Evolutionary conservation across 2,329 filamentous ascomycete species (phyloP), one percentile per base, ranked within the genome.

Genomic region (Stemphylium vesicarium): DNA sequence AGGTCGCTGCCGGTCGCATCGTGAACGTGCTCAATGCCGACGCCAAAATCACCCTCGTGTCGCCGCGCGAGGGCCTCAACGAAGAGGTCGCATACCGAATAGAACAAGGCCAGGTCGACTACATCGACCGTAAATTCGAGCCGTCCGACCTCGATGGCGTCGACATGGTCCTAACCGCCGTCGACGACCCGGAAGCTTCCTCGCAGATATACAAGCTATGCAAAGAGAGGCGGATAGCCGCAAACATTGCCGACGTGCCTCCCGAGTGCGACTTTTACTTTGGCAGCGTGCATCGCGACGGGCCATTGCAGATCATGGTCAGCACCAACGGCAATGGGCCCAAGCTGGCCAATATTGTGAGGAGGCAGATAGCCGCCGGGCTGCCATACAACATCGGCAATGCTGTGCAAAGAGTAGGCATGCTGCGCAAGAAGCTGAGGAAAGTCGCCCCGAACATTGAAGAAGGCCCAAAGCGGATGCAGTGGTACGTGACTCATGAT

Each of bases 231-330:
- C 87, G 87, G 57, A 90, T 98, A 62, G 87, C 92, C 5, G 93
- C 92, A 53, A 99, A 99, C 76, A 96, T 99, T 63, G 95, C 95
- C 64, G 95, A 99, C 73, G 95, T 99, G 3, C 95, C 95, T 0
- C 85, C 92, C 0, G 95, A 99, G 76, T 99, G 95, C 77, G 95
- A 99, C 72, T 99, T 99, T 74, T 99, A 97, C 82, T 99, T 99
- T 79, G 95, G 95, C 59, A 95, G 90, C 73, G 88, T 97, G 35
- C 91, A 99, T 78, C 88, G 95, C 45, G 95, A 99, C 74, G 95
- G 95, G 0, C 95, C 95, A 5, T 78, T 99, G 57, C 95, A 99
- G 80, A 89, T 99, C 69, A 99, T 99, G 95, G 94, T 99, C 66
- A 96, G 91, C 79, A 99, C 95, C 32, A 99, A 98, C 74, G 95